Conservation (phyloP, 805 yeast species). For the Yamadazyma sp. region DNA sequence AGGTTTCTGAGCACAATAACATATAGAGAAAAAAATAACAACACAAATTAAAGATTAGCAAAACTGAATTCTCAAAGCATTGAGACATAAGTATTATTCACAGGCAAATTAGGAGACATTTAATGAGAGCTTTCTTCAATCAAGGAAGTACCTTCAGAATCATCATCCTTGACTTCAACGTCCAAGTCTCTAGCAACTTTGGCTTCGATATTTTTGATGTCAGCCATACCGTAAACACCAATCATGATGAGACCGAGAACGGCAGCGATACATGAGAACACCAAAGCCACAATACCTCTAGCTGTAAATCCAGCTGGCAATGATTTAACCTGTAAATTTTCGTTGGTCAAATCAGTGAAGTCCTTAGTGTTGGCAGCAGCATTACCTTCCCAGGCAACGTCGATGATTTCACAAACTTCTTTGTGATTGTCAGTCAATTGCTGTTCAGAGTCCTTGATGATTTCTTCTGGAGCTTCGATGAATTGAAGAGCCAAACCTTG, state of each 20-base stretch:
- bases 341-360: conserved; percentile 68
- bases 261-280: conserved; percentile 86
- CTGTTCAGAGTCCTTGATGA: conserved; percentile 46
- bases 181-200: conserved; percentile 58
- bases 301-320: conserved; percentile 93
- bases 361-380: conserved; percentile 81
- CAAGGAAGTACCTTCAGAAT: conserved; percentile 18
- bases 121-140: conserved; percentile 4
- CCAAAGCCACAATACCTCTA: conserved; percentile 91
- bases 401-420: conserved; percentile 57
- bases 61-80: background rate
- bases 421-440: conserved; percentile 60
- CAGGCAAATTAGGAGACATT: too few species aligned
- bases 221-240: conserved; percentile 82
- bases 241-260: conserved; percentile 76
- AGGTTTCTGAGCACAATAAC: background rate
- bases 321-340: conserved; percentile 62
- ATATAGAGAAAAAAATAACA: background rate
- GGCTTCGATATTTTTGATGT: conserved; percentile 66
- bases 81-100: background rate
- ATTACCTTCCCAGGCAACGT: conserved; percentile 64
- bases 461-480: conserved; percentile 64
- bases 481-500: conserved; percentile 76
- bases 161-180: conserved; percentile 41
- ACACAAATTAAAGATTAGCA: conserved; percentile 4